Conservation (phyloP, 768 basidiomycete genomes). For the Russula dissimulans region DNA sequence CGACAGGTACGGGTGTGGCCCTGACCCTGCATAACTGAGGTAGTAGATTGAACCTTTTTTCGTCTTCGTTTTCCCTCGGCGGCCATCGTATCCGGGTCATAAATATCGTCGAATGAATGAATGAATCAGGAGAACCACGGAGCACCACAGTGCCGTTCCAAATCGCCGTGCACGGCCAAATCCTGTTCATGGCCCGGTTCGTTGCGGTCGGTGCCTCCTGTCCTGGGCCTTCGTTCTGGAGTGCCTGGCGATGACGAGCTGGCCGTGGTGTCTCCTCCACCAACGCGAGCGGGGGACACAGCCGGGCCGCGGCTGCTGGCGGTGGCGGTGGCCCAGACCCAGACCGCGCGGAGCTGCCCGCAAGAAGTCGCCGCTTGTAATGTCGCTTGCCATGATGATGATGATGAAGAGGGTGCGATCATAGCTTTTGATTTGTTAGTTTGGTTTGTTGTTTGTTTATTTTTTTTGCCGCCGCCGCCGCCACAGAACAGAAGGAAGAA, state of each 20-base stretch:
- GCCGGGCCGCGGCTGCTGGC: not conserved
- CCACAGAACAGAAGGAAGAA: not conserved
- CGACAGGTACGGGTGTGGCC: too few relatives aligned
- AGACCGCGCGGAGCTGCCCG: not conserved
- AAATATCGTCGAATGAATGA: not conserved
- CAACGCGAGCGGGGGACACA: not conserved
- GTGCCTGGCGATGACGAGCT: too few relatives aligned
- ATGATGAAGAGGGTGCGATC: not conserved
- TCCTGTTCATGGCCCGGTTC: not conserved
- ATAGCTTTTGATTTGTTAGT: not conserved
- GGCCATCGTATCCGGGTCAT: not conserved
- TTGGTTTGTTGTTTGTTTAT: too few relatives aligned
- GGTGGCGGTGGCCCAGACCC: too few relatives aligned
- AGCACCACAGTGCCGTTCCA: constrained; percentile 12
- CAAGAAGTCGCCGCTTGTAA: not conserved
- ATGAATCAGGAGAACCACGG: constrained; percentile 16
- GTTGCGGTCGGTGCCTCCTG: not conserved
- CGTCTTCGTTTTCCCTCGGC: not conserved
- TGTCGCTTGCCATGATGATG: not conserved
- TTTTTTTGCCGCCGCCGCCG: too few relatives aligned
- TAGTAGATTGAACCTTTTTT: not conserved
- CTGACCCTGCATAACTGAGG: too few relatives aligned
- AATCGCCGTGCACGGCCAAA: constrained; percentile 1
- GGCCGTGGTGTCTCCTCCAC: too few relatives aligned
- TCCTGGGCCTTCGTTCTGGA: not conserved